These are phyloP conservation scores for Xerocomus brunneocitrinus DNA, from an alignment of 768 basidiomycete genomes.

Conservation along the genomic window DNA sequence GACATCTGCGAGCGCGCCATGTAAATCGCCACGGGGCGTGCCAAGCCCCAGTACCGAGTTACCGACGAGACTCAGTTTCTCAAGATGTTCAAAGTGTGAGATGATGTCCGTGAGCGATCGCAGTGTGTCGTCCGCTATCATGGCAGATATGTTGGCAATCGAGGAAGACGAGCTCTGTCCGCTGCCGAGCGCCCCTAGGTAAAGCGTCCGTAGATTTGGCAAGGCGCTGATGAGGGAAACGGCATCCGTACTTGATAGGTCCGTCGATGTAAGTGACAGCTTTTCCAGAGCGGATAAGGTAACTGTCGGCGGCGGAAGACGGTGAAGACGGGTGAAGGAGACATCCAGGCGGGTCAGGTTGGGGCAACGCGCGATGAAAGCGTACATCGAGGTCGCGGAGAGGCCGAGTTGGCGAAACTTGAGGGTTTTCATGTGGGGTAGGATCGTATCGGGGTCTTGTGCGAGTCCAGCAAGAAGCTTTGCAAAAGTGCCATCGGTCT, in stretches of 20 bases:
- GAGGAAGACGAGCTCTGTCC: conserved; percentile 40
- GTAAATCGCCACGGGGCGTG: conserved; percentile 23
- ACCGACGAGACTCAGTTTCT: conserved; percentile 56
- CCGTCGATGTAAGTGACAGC: conserved; percentile 58
- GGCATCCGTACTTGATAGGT: conserved; percentile 38
- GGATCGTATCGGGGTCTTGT: conserved; percentile 20
- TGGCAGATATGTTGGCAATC: conserved; percentile 42
- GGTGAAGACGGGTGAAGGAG: conserved; percentile 57
- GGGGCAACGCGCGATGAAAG: conserved; percentile 44
- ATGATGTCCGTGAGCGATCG: conserved; percentile 40
- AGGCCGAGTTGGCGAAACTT: conserved; percentile 56
- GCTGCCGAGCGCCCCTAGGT: conserved; percentile 56
- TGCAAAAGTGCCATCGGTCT: conserved; percentile 56
- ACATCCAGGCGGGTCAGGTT: conserved; percentile 53
- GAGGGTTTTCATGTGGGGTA: conserved; percentile 45
- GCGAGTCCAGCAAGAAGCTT: conserved; percentile 36
- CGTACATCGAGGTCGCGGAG: conserved; percentile 44
- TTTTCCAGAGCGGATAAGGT: conserved; percentile 43
- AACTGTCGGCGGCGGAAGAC: conserved; percentile 19
- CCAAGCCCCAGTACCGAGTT: conserved; percentile 52
- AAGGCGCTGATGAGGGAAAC: conserved; percentile 36
- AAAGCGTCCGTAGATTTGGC: conserved; percentile 43
- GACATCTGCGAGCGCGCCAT: conserved; percentile 41
- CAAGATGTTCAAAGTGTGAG: conserved; percentile 34
- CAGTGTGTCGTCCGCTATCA: conserved; percentile 53